Evolutionary conservation across 2,329 filamentous ascomycete species (phyloP).

Genomic region (Fusarium sp.): DNA sequence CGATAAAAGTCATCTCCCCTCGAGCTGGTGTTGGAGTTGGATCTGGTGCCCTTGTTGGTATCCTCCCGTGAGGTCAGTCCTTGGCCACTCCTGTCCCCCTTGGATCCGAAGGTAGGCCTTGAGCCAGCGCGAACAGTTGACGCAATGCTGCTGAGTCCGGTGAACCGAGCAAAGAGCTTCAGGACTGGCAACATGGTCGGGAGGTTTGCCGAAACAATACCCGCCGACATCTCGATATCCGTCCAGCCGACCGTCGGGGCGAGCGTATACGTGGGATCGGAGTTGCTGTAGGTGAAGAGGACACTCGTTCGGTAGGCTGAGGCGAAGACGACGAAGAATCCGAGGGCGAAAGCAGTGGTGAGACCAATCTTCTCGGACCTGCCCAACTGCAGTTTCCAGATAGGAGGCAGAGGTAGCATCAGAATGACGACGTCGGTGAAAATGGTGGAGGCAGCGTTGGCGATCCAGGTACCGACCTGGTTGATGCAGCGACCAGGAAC

Average conservation of each 20-base stretch:
- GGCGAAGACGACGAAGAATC: slow-evolving; percentile 62
- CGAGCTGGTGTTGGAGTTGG: slow-evolving; percentile 26
- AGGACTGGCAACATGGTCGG: slow-evolving; percentile 64
- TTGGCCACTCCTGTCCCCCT: slow-evolving; percentile 34
- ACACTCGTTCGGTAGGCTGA: slow-evolving; percentile 61
- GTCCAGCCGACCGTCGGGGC: slow-evolving; percentile 61
- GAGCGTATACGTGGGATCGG: slow-evolving; percentile 60
- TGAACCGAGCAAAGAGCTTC: slow-evolving; percentile 54
- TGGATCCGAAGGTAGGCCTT: slow-evolving; percentile 41
- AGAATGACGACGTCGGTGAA: slow-evolving; percentile 60
- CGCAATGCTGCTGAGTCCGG: slow-evolving; percentile 46
- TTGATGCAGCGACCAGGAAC: slow-evolving; percentile 62
- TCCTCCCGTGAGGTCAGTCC: slow-evolving; percentile 26
- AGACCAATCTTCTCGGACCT: slow-evolving; percentile 57
- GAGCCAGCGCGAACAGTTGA: slow-evolving; percentile 27
- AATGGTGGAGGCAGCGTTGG: slow-evolving; percentile 61
- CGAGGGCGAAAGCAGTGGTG: slow-evolving; percentile 58
- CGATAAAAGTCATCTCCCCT: slow-evolving; percentile 47
- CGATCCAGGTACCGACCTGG: slow-evolving; percentile 63
- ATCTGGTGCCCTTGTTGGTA: background rate
- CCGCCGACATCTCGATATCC: slow-evolving; percentile 61
- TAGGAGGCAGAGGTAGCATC: slow-evolving; percentile 57
- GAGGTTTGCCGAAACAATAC: slow-evolving; percentile 65
- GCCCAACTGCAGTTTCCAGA: slow-evolving; percentile 59
- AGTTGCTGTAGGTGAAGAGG: slow-evolving; percentile 56